Conservation (phyloP, 2,329 filamentous ascomycete genomes). For the Colletotrichum endophyticum region DNA sequence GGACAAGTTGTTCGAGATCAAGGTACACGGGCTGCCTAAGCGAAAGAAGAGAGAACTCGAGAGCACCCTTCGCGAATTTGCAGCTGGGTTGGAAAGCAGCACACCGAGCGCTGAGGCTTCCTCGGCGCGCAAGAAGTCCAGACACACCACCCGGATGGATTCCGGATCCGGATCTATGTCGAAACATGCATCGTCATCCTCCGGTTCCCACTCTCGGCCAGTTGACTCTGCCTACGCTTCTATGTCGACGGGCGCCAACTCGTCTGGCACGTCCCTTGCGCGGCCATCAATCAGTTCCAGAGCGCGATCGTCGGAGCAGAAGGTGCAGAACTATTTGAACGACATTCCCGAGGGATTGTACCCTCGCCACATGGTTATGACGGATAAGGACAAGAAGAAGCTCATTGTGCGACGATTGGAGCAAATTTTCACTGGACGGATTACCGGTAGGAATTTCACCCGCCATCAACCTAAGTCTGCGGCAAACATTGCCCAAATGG, state of each 20-base stretch:
- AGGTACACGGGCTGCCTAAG: conserved; percentile 74
- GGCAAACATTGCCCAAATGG: conserved; percentile 11
- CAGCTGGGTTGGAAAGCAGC: conserved; percentile 39
- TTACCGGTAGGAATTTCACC: conserved; percentile 43
- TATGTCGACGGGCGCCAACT: conserved; percentile 60
- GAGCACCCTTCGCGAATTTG: conserved; percentile 73
- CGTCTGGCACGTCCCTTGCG: conserved; percentile 42
- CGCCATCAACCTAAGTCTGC: conserved; percentile 27
- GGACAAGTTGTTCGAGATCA: conserved; percentile 84
- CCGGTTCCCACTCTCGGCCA: conserved; percentile 57
- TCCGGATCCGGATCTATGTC: conserved; percentile 48
- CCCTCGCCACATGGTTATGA: conserved; percentile 65
- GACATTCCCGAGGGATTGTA: conserved; percentile 75
- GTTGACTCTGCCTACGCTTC: conserved; percentile 73
- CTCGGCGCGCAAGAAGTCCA: conserved; percentile 45
- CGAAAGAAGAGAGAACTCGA: conserved; percentile 80
- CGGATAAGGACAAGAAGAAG: conserved; percentile 77
- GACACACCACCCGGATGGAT: conserved; percentile 44
- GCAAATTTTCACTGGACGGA: conserved; percentile 80
- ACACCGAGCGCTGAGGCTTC: conserved; percentile 56
- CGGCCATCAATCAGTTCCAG: conserved; percentile 40
- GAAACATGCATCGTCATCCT: conserved; percentile 57
- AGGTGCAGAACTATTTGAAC: conserved; percentile 72
- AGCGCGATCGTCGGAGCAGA: conserved; percentile 55
- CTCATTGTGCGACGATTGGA: conserved; percentile 78